Conservation (phyloP, 179 eudicot genomes). For the Silene noctiflora region DNA sequence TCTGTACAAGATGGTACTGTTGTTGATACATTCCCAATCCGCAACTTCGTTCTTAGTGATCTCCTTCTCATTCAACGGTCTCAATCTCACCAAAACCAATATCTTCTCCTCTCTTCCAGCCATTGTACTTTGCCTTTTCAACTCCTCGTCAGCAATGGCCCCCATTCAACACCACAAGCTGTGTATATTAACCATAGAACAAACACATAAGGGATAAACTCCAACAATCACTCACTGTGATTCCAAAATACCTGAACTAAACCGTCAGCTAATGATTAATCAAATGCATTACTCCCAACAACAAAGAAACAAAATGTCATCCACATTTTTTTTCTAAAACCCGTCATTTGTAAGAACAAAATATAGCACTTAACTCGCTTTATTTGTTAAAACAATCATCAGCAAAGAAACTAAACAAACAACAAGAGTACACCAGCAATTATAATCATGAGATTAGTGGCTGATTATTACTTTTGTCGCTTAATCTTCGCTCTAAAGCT, state of each 20-base stretch:
- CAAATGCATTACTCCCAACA: conserved; percentile 22
- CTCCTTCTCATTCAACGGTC: conserved; percentile 95
- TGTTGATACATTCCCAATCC: conserved; percentile 97
- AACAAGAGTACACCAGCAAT: conserved; percentile 18
- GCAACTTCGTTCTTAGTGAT: conserved; percentile 63
- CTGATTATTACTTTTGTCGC: conserved; percentile 37
- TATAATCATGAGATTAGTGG: conserved; percentile 47
- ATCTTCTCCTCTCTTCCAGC: conserved; percentile 73
- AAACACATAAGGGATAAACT: conserved; percentile 12
- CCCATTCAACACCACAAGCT: conserved; percentile 48
- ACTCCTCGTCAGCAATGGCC: conserved; percentile 62
- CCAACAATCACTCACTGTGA: conserved; percentile 23
- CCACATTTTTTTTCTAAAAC: too few relatives aligned
- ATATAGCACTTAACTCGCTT: conserved; percentile 18
- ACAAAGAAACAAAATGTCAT: conserved; percentile 28
- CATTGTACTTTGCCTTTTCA: conserved; percentile 50
- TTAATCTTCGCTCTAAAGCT: conserved; percentile 46
- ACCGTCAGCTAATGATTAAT: too few relatives aligned
- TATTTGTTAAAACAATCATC: conserved; percentile 14
- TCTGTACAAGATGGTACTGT: conserved; percentile 69
- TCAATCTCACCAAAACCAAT: conserved; percentile 79
- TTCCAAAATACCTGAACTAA: conserved; percentile 19
- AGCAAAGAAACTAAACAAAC: conserved; percentile 15
- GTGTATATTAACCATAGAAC: conserved; percentile 20
- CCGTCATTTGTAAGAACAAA: conserved; percentile 6